phyloP scores from a whole-genome alignment of 1,284 basidiomycete species.

The Sanghuangporus baumii region DNA sequence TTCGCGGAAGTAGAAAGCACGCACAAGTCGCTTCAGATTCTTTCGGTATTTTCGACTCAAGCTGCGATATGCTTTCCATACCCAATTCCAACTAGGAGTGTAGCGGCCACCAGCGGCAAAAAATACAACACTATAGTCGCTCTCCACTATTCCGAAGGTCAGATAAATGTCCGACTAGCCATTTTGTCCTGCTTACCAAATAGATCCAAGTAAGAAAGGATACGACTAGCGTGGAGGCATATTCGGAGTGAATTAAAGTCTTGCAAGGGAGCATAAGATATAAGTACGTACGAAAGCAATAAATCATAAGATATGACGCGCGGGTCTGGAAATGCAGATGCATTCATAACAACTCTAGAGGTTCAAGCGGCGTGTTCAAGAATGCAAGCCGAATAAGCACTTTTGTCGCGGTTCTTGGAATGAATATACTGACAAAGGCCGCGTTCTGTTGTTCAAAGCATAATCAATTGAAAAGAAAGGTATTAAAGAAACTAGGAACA shows the following conservation, averaged over 20 bases:
- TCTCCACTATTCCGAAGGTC: constrained; percentile 55
- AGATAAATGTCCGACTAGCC: constrained; percentile 1
- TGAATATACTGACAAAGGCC: constrained; percentile 64
- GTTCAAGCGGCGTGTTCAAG: background rate
- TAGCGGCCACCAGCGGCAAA: constrained; percentile 76
- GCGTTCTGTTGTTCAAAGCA: constrained; percentile 45
- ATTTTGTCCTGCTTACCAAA: constrained; percentile 48
- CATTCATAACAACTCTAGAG: constrained; percentile 72
- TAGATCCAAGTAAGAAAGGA: constrained; percentile 69
- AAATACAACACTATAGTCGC: constrained; percentile 82
- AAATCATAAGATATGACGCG: constrained; percentile 71
- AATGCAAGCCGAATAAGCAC: background rate
- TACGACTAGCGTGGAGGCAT: constrained; percentile 40
- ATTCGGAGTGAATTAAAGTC: background rate
- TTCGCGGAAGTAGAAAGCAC: constrained; percentile 21
- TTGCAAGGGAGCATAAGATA: constrained; percentile 8
- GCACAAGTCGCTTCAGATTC: constrained; percentile 75
- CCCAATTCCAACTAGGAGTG: constrained; percentile 81
- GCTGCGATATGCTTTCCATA: constrained; percentile 84
- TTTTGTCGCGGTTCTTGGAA: background rate
- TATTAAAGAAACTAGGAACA: constrained; percentile 15
- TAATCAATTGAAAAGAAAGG: constrained; percentile 6
- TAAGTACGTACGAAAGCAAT: constrained; percentile 56
- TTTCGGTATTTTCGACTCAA: constrained; percentile 81
- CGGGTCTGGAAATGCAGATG: constrained; percentile 77